Base-by-base conservation (phyloP, 352 stramenopile genomes). In the Globisporangium mamillatum region DNA sequence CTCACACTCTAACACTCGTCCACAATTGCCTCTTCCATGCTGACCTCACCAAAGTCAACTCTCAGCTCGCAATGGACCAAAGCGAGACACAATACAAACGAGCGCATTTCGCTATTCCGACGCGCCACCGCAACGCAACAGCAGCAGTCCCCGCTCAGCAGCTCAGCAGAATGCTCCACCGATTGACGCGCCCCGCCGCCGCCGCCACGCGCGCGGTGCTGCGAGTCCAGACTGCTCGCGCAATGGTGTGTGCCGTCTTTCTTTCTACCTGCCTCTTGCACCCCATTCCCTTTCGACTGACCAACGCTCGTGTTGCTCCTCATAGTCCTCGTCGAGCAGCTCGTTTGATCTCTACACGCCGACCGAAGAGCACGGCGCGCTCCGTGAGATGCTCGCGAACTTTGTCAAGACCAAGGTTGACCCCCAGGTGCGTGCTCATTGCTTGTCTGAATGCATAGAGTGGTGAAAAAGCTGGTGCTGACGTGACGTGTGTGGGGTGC, bases 391-490 rank as follows among this genome's bases (percentile, higher is more conserved):
- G 94, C 89, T 99, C 10, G 81, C 86, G 27, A 77, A 84, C 64
- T 99, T 99, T 66, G 92, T 98, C 44, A 94, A 97, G 79, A 90
- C 88, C 41, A 97, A 99, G 76, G 96, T 99, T 20, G 97, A 99
- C 66, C 97, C 97, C 16, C 98, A 99, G 84, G 80, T 89, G 50
- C 48, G 62, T 50, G 10, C 5, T 54, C 7, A 3, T n/a, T 54
- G 32, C 18, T 46, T 27, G 2, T 60, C 6, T 20, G 16, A n/a
- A 61, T 60, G 18, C 36, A 6, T 22, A 52, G 16, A 22, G 44
- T n/a, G 18, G 24, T 27, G 18, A 7, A 46, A 24, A 9, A 12
- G 0, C 7, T 10, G 32, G 52, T 10, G 32, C 16, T 66, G 6
- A 67, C 3, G 27, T 32, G 27, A 32, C 27, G 27, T n/a, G 12